phyloP scores from a whole-genome alignment of 1,139 yeast genomes.

The Yamadazyma blattariae region DNA sequence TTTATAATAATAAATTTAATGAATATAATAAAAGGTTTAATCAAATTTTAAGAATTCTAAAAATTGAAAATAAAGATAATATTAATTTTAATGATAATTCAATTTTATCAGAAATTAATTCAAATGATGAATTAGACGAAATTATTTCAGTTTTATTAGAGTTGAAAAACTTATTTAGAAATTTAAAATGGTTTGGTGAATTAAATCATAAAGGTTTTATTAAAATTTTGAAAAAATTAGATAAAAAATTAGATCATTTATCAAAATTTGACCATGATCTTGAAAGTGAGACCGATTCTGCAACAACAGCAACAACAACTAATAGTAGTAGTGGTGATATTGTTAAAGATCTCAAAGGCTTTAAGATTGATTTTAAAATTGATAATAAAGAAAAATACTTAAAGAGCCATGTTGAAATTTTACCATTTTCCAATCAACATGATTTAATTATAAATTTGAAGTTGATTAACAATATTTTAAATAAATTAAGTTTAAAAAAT shows the following conservation, averaged over 20 bases:
- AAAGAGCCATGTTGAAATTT: constrained; percentile 65
- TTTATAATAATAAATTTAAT: constrained; percentile 66
- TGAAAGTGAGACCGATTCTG: too few species aligned
- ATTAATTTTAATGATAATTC: constrained; percentile 19
- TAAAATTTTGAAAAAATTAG: constrained; percentile 86
- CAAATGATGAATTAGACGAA: constrained; percentile 73
- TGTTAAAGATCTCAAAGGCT: too few species aligned
- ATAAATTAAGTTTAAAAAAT: constrained; percentile 27
- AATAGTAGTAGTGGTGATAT: too few species aligned
- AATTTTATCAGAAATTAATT: constrained; percentile 32
- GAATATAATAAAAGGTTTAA: constrained; percentile 73
- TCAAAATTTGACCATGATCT: constrained; percentile 13
- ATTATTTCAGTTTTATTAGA: constrained; percentile 73
- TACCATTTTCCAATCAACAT: constrained; percentile 73
- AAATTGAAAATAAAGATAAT: constrained; percentile 22
- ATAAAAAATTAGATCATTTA: constrained; percentile 58
- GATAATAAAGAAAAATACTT: constrained; percentile 66
- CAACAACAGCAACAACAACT: too few species aligned
- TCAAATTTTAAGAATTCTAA: constrained; percentile 38
- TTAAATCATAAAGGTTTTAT: constrained; percentile 86
- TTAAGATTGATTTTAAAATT: constrained; percentile 24
- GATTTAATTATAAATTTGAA: constrained; percentile 56
- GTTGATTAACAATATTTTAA: constrained; percentile 54
- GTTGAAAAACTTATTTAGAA: constrained; percentile 72
- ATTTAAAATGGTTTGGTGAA: constrained; percentile 91